Conservation (phyloP, 768 basidiomycete genomes). For the Termitomyces sp. region DNA sequence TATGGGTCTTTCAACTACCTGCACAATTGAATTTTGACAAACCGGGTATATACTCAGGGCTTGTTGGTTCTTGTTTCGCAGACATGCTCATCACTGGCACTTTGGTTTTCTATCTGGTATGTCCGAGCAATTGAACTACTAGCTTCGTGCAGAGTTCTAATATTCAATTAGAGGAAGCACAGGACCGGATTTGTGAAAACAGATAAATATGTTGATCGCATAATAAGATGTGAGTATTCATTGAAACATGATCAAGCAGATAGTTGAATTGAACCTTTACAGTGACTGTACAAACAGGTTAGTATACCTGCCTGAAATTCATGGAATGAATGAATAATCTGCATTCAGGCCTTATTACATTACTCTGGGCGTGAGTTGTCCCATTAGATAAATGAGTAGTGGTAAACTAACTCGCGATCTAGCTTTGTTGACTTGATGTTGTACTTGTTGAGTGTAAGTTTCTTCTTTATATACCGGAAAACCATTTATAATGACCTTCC, state of each 20-base stretch:
- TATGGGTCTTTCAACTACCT: neutral
- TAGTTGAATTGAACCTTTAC: neutral
- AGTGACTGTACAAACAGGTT: conserved; percentile 32
- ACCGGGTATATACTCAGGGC: conserved; percentile 26
- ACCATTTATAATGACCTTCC: neutral
- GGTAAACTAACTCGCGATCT: neutral
- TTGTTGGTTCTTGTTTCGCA: conserved; percentile 32
- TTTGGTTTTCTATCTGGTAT: conserved; percentile 36
- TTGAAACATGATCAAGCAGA: neutral
- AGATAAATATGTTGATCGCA: conserved; percentile 34
- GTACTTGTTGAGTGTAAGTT: conserved; percentile 21
- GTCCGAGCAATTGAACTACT: neutral
- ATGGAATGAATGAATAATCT: neutral
- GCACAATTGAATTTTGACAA: neutral
- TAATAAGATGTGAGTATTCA: conserved; percentile 27
- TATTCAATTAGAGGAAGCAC: conserved; percentile 25
- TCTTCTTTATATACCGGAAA: neutral
- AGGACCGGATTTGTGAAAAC: conserved; percentile 36
- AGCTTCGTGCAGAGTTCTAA: neutral
- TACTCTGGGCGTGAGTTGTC: conserved; percentile 26
- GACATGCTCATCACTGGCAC: conserved; percentile 36
- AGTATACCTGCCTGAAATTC: neutral
- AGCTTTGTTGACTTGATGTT: conserved; percentile 23
- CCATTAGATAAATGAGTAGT: neutral
- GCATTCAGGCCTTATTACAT: conserved; percentile 19